phyloP scores from a whole-genome alignment of 2,329 filamentous ascomycete genomes.

The Ascochyta lentis region DNA sequence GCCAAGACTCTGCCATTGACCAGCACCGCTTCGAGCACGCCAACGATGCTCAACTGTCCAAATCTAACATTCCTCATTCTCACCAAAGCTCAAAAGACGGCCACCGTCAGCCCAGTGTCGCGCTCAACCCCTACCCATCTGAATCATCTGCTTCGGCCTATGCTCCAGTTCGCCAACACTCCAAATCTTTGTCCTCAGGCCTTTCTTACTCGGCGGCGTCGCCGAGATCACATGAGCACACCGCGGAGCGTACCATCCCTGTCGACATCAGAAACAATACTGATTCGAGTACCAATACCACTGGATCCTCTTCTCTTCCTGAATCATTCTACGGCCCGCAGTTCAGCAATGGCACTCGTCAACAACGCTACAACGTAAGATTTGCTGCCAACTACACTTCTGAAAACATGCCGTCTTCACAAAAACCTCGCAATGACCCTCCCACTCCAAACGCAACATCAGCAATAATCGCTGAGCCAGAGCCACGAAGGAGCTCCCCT shows the following conservation, averaged over 20 bases:
- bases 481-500: constrained; percentile 13
- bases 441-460: constrained; percentile 12
- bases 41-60: constrained; percentile 24
- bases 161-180: constrained; percentile 12
- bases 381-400: constrained; percentile 31
- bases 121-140: constrained; percentile 7
- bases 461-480: constrained; percentile 8
- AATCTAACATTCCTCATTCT: constrained; percentile 21
- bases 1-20: constrained; percentile 33
- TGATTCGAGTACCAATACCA: constrained; percentile 14
- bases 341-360: constrained; percentile 22
- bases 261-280: constrained; percentile 7
- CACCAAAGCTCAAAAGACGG: constrained; percentile 19
- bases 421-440: constrained; percentile 27
- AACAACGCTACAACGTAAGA: constrained; percentile 37
- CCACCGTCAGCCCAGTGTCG: constrained; percentile 4
- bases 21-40: constrained; percentile 24
- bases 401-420: constrained; percentile 28
- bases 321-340: constrained; percentile 15
- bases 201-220: constrained; percentile 4
- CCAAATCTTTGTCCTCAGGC: constrained; percentile 11
- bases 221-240: constrained; percentile 22
- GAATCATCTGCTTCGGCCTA: constrained; percentile 18
- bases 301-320: constrained; percentile 13
- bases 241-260: constrained; percentile 7